Percentiles rank a stretch among this genome's conserved stretches.
These are phyloP conservation scores for Babesia caballi DNA, from an alignment of 169 alveolate genomes.

Conservation along the genomic window DNA sequence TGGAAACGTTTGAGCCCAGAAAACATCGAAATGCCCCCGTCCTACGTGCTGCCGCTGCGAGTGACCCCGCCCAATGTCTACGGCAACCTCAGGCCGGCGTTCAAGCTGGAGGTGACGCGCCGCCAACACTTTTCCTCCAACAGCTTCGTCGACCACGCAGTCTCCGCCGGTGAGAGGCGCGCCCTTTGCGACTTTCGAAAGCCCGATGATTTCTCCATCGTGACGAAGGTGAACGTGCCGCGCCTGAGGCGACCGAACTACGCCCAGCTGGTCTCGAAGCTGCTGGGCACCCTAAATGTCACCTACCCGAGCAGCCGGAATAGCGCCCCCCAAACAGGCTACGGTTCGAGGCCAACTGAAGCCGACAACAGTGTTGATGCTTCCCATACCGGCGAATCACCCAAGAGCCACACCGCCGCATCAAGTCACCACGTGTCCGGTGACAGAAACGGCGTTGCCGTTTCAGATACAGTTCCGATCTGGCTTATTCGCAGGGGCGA, in stretches of 20 bases:
- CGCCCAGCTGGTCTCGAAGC: conserved; percentile 29
- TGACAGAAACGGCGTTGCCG: too few species aligned
- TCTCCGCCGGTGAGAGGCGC: conserved; percentile 7
- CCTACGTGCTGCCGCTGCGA: conserved; percentile 35
- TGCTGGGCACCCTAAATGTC: conserved; percentile 10
- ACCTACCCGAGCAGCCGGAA: neutral
- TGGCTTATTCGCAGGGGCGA: conserved; percentile 46
- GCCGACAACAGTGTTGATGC: neutral
- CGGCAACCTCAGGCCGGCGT: conserved; percentile 39
- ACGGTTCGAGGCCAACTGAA: neutral
- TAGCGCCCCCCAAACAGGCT: neutral
- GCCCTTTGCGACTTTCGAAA: neutral
- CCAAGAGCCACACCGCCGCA: neutral
- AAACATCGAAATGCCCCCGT: conserved; percentile 38
- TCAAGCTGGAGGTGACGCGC: conserved; percentile 6
- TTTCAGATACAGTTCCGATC: conserved; percentile 41
- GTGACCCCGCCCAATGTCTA: conserved; percentile 12
- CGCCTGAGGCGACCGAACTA: conserved; percentile 32
- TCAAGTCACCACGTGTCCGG: neutral
- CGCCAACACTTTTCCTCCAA: neutral
- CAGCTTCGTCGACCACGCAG: neutral
- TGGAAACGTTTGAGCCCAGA: conserved; percentile 37
- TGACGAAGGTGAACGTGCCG: conserved; percentile 25
- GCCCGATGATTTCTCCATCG: neutral
- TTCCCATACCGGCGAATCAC: neutral